Evolutionary conservation across 768 basidiomycete genomes (phyloP).

Genomic region (Trametes cubensis): DNA sequence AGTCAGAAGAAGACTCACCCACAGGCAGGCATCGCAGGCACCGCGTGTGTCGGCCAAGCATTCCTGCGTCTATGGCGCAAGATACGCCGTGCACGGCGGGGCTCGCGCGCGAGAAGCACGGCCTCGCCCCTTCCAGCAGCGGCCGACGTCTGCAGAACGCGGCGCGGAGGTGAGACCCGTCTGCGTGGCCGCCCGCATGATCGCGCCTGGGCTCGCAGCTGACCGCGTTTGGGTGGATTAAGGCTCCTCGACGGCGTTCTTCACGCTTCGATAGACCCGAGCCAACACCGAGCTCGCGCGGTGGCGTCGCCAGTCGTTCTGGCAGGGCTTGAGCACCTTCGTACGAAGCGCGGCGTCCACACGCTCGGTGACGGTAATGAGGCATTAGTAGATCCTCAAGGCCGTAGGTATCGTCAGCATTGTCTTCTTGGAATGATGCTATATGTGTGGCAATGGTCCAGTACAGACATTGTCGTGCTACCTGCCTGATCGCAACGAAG

Average conservation of each 20-base stretch:
- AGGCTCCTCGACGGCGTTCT: not conserved
- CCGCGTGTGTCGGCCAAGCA: slow-evolving; percentile 8
- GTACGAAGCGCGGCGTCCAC: not conserved
- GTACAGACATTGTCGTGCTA: no score
- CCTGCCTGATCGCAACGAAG: no score
- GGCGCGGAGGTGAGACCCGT: slow-evolving; percentile 10
- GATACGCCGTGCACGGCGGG: slow-evolving; percentile 5
- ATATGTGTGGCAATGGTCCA: no score
- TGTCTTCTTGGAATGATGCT: no score
- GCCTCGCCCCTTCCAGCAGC: not conserved
- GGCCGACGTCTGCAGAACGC: slow-evolving; percentile 12
- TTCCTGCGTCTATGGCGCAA: not conserved
- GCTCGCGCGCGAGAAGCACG: slow-evolving; percentile 6
- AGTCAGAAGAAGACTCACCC: not conserved
- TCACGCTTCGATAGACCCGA: slow-evolving; percentile 13
- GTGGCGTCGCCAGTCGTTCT: not conserved
- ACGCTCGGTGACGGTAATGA: slow-evolving; percentile 7
- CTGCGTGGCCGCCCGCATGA: slow-evolving; percentile 14
- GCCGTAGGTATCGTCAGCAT: no score
- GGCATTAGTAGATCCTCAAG: not conserved
- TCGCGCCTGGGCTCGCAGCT: slow-evolving; percentile 12
- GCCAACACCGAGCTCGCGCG: slow-evolving; percentile 1
- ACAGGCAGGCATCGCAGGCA: slow-evolving; percentile 6
- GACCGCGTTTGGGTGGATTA: slow-evolving; percentile 9
- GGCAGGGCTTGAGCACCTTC: not conserved